Conservation (phyloP, 169 alveolate species). For the Blepharisma undulans region DNA sequence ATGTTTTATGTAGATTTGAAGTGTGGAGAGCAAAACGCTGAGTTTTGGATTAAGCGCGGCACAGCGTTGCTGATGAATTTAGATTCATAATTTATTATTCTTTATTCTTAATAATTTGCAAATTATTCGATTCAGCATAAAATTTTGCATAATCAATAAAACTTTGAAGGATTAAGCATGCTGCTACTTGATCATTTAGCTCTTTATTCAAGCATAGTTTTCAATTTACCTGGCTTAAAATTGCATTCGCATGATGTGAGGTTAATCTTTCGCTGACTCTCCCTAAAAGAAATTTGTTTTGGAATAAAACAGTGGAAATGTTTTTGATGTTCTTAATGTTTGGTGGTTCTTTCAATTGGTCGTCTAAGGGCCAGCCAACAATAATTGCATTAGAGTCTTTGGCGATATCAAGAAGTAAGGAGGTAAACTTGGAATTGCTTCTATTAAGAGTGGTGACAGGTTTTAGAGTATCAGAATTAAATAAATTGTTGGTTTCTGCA, state of each 20-base stretch:
- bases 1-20: conserved; percentile 81
- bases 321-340: background rate
- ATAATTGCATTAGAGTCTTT: background rate
- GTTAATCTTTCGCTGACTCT: background rate
- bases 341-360: background rate
- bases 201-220: background rate
- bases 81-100: background rate
- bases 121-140: background rate
- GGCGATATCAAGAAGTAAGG: background rate
- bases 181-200: background rate
- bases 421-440: background rate
- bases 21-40: conserved; percentile 80
- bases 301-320: background rate
- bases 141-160: background rate
- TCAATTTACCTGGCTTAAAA: background rate
- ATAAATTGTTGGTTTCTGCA: background rate
- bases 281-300: background rate
- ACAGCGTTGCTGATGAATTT: conserved; percentile 83
- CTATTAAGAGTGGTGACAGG: background rate
- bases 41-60: conserved; percentile 92
- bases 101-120: background rate
- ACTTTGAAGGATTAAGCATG: background rate
- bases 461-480: background rate
- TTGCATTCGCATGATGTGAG: background rate
- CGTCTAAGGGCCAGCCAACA: background rate